These are phyloP conservation scores for Geotrichum histeridarum DNA, from an alignment of 1,139 yeast genomes.

Conservation along the genomic window DNA sequence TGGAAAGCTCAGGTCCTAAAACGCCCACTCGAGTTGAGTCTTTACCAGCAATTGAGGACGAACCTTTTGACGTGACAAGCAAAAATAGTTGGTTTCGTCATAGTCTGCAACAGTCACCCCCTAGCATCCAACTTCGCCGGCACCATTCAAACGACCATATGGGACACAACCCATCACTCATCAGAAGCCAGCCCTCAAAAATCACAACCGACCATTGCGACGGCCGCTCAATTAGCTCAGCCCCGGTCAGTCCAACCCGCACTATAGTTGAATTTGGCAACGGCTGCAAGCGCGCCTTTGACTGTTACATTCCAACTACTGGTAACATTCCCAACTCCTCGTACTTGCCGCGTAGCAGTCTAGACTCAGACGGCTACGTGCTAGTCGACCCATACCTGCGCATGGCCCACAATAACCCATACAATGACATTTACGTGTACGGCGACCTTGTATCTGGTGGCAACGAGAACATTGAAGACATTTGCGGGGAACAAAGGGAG, in stretches of 20 bases:
- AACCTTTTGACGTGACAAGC: background rate
- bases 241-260: background rate
- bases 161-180: background rate
- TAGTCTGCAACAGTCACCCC: background rate
- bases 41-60: background rate
- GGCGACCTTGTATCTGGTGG: slow-evolving; percentile 19
- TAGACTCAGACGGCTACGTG: slow-evolving; percentile 18
- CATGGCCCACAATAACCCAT: slow-evolving; percentile 13
- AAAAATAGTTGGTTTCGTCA: background rate
- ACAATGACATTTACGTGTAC: slow-evolving; percentile 15
- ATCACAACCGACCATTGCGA: background rate
- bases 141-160: background rate
- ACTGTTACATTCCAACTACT: slow-evolving; percentile 19
- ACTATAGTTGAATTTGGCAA: slow-evolving; percentile 17
- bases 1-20: background rate
- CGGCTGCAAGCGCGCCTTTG: slow-evolving; percentile 13
- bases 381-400: slow-evolving; percentile 17
- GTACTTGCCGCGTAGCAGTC: slow-evolving; percentile 9
- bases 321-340: slow-evolving; percentile 19
- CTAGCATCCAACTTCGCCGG: background rate
- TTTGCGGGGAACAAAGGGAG: slow-evolving; percentile 13
- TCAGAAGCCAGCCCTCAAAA: too few species aligned
- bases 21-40: background rate
- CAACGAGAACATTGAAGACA: slow-evolving; percentile 14
- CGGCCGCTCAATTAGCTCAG: background rate